A percentile compares a stretch with the other conserved stretches of the same genome.
phyloP scores from a whole-genome alignment of 768 basidiomycete genomes.

The Chalciporus chontae region DNA sequence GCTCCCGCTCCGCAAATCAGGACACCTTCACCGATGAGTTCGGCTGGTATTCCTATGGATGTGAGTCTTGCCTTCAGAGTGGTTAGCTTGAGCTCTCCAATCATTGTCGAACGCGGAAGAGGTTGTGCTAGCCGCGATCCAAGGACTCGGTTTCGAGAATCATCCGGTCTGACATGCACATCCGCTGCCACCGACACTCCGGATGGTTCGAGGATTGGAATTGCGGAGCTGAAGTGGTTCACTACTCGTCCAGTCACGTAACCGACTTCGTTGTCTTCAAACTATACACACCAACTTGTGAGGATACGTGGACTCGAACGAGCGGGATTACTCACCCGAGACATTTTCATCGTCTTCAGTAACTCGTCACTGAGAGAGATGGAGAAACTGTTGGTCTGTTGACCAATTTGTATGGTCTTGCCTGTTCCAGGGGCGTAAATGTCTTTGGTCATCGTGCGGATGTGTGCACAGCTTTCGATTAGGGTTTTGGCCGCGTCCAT shows the following conservation, averaged over 20 bases:
- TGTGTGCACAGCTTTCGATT: conserved; percentile 75
- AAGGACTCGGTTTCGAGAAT: conserved; percentile 41
- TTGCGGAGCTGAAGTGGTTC: conserved; percentile 79
- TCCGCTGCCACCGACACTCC: conserved; percentile 31
- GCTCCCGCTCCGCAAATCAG: conserved; percentile 77
- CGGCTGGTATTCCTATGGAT: conserved; percentile 76
- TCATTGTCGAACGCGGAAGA: conserved; percentile 90
- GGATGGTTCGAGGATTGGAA: conserved; percentile 82
- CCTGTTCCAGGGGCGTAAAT: conserved; percentile 75
- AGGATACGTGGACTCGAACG: conserved; percentile 1
- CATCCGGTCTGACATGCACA: conserved; percentile 19
- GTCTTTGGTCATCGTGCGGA: conserved; percentile 89
- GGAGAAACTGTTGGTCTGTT: conserved; percentile 93
- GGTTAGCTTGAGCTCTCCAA: conserved; percentile 93
- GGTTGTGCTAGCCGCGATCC: conserved; percentile 64
- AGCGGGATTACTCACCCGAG: conserved; percentile 57
- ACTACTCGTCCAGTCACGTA: conserved; percentile 88
- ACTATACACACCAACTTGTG: conserved; percentile 43
- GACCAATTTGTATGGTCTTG: conserved; percentile 88
- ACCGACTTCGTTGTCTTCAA: conserved; percentile 96
- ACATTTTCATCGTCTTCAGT: conserved; percentile 76
- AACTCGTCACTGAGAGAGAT: conserved; percentile 91
- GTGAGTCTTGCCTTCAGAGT: conserved; percentile 79
- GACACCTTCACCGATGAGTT: conserved; percentile 96
- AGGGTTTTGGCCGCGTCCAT: conserved; percentile 64